Base-by-base conservation (phyloP, 768 basidiomycete genomes). In the Agaricus sinodeliciosus region DNA sequence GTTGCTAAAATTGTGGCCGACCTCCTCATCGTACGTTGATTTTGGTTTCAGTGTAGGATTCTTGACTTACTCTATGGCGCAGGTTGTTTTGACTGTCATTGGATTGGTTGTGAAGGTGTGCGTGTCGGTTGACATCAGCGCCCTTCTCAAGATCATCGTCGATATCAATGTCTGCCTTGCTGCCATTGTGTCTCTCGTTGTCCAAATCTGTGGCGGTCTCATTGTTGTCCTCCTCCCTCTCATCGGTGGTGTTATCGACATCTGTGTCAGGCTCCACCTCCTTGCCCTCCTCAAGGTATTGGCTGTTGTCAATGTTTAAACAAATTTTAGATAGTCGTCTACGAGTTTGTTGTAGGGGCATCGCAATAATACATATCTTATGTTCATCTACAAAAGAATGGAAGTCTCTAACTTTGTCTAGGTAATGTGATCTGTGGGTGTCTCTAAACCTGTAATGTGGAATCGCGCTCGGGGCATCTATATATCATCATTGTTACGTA, bases 21-120 rank as follows among this genome's bases (percentile, higher is more conserved):
- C 16, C 19, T 56, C n/a, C 12, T 58, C 28, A 25, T 51, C 11
- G 55, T 28, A 31, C 48, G 62, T 48, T 56, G 19, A 53, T 60
- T 55, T 15, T 3, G 8, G 26, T 6, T 13, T 1, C 9, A 19
- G 15, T 42, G 4, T 44, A 8, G 55, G 31, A 11, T 48, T 18
- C 25, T 15, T 9, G 12, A 19, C 5, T 28, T 11, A 22, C 22
- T 13, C 12, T 31, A n/a, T 19, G 18, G 4, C 36, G 1, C 13
- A 49, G 47, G 43, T 40, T 26, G 39, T 49, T 19, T 11, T 50
- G 26, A 13, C 36, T 16, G 44, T n/a, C 19, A 7, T 49, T 26
- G 41, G 42, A 15, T 40, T 49, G 0, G 48, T 49, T 37, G 15
- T 55, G 31, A 48, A 48, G 47, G 5, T 19, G 16, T 27, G 43